Percentiles rank a stretch among this genome's conserved stretches.
These are phyloP conservation scores for Coelastrella sp. DNA, from an alignment of 139 green algal species.

Conservation along the genomic window DNA sequence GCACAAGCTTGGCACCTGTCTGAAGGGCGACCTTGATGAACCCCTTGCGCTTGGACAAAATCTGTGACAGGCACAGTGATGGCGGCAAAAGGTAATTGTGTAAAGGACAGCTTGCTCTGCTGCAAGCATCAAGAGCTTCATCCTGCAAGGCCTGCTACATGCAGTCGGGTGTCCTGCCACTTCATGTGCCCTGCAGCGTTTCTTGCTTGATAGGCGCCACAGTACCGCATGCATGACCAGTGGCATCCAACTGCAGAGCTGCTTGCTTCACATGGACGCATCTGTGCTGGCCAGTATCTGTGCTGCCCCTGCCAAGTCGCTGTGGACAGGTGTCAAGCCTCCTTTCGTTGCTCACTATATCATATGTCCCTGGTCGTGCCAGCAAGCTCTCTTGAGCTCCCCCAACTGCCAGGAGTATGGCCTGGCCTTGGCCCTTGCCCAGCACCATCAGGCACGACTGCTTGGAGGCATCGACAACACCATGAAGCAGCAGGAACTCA, in stretches of 20 bases:
- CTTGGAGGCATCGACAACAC: constrained; percentile 57
- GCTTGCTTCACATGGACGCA: too few relatives aligned
- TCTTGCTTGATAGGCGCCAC: too few relatives aligned
- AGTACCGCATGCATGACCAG: too few relatives aligned
- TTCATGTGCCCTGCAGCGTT: too few relatives aligned
- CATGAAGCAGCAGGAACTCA: constrained; percentile 54
- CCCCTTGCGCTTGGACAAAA: constrained; percentile 62
- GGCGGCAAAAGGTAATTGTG: too few relatives aligned
- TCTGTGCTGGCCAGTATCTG: too few relatives aligned
- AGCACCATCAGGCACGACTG: constrained; percentile 53
- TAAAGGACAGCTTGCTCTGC: too few relatives aligned
- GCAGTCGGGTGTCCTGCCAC: too few relatives aligned
- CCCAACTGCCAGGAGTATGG: constrained; percentile 51
- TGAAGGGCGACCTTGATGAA: constrained; percentile 61
- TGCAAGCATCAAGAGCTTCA: too few relatives aligned
- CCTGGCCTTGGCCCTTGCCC: constrained; percentile 29
- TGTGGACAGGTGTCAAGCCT: background rate
- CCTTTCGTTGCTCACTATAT: constrained; percentile 39
- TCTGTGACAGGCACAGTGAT: constrained; percentile 5
- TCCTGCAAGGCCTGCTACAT: too few relatives aligned
- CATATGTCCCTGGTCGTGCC: constrained; percentile 51
- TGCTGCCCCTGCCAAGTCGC: too few relatives aligned
- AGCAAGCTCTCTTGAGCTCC: constrained; percentile 57
- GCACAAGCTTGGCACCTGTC: constrained; percentile 54
- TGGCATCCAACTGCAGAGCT: too few relatives aligned